These are phyloP conservation scores for Phaseolus coccineus DNA, from an alignment of 331 rosid species.

Conservation along the genomic window DNA sequence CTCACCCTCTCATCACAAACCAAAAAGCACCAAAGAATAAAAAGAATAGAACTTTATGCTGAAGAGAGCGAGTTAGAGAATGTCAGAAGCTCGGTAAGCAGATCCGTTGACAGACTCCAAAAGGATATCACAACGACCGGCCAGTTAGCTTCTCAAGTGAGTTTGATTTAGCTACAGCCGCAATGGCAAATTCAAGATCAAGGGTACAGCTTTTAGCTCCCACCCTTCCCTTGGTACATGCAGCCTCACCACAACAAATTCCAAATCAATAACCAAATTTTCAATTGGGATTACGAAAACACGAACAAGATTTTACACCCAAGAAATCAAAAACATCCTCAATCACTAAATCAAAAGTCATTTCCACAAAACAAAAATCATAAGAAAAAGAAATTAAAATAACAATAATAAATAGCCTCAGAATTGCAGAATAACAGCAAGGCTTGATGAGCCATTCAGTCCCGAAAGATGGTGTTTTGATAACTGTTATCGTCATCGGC, in stretches of 20 bases:
- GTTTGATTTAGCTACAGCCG: constrained; percentile 81
- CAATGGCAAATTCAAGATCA: constrained; percentile 83
- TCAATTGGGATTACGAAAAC: not conserved
- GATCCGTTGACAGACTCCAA: constrained; percentile 62
- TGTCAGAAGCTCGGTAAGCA: constrained; percentile 96
- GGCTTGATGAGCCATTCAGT: constrained; percentile 70
- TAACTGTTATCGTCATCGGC: constrained; percentile 62
- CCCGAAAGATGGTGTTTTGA: constrained; percentile 81
- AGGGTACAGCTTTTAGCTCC: constrained; percentile 38
- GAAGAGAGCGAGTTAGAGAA: too few species aligned
- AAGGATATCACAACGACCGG: constrained; percentile 71
- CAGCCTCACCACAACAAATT: constrained; percentile 40
- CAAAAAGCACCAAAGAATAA: too few species aligned
- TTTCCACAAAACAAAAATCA: not conserved
- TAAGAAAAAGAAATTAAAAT: not conserved
- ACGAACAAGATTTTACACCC: not conserved
- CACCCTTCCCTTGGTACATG: constrained; percentile 91
- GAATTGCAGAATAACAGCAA: constrained; percentile 74
- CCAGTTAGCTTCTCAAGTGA: constrained; percentile 68
- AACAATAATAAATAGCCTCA: constrained; percentile 51
- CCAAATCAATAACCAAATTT: not conserved
- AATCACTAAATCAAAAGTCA: not conserved
- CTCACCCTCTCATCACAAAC: constrained; percentile 61
- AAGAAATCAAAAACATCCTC: not conserved
- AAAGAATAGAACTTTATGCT: too few species aligned